Conservation (phyloP, 2,329 filamentous ascomycete species). For the Ophiostoma quercus region DNA sequence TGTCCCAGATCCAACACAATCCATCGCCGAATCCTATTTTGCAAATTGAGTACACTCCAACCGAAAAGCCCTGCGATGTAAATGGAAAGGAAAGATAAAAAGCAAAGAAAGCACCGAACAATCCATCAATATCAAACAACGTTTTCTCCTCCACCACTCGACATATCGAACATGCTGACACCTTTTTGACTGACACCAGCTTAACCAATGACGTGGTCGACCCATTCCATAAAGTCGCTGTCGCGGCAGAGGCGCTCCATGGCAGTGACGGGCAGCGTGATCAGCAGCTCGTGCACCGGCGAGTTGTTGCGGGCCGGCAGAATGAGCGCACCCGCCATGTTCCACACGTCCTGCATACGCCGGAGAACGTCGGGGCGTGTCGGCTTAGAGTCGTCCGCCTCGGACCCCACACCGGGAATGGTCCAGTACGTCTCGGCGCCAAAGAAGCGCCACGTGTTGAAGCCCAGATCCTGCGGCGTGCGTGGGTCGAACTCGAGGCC, state of each 20-base stretch:
- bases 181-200: not conserved
- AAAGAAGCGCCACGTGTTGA: constrained; percentile 45
- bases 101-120: not conserved
- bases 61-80: not conserved
- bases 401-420: constrained; percentile 30
- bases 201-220: constrained; percentile 28
- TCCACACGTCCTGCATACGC: constrained; percentile 32
- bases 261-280: constrained; percentile 33
- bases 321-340: constrained; percentile 34
- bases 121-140: not conserved
- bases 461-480: constrained; percentile 38
- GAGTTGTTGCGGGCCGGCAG: constrained; percentile 32
- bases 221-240: constrained; percentile 32
- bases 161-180: not conserved
- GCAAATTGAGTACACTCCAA: not conserved
- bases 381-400: not conserved
- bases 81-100: not conserved
- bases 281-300: constrained; percentile 32
- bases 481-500: constrained; percentile 40
- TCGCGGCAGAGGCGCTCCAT: constrained; percentile 33
- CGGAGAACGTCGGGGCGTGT: constrained; percentile 33
- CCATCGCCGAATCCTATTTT: not conserved
- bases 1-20: not conserved
- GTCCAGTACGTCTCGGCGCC: constrained; percentile 40
- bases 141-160: not conserved